These are phyloP conservation scores for Neoscytalidium dimidiatum DNA, from an alignment of 2,329 filamentous ascomycete species.

Conservation along the genomic window DNA sequence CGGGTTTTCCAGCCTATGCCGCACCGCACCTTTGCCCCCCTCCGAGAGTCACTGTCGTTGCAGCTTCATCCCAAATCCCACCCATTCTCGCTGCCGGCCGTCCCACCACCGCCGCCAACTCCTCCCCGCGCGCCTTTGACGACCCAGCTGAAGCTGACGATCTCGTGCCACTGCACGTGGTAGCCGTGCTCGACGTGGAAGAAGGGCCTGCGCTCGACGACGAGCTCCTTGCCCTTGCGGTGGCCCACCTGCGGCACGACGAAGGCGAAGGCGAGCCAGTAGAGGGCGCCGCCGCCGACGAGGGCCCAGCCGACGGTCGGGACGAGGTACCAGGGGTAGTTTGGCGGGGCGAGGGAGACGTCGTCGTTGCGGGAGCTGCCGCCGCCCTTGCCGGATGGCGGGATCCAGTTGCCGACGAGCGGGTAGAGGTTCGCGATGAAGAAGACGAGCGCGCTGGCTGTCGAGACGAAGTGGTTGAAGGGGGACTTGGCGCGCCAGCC, in stretches of 20 bases:
- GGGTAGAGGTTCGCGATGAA: constrained; percentile 21
- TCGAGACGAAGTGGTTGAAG: constrained; percentile 21
- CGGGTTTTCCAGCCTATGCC: no score
- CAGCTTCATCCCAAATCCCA: not conserved
- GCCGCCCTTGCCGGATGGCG: constrained; percentile 20
- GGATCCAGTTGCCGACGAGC: constrained; percentile 23
- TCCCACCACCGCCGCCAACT: not conserved
- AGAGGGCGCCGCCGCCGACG: constrained; percentile 20
- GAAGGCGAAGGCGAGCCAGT: constrained; percentile 21
- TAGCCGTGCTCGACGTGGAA: constrained; percentile 22
- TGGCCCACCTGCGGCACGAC: constrained; percentile 19
- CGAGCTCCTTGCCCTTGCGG: constrained; percentile 23
- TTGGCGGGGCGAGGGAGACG: not conserved
- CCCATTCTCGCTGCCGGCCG: not conserved
- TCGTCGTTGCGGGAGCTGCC: no score
- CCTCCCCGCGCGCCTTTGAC: constrained; percentile 15
- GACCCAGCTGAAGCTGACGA: constrained; percentile 21
- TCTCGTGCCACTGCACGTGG: constrained; percentile 24
- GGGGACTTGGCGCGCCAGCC: constrained; percentile 22
- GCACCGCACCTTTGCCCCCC: no score
- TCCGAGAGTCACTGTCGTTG: no score
- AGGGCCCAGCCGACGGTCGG: constrained; percentile 15
- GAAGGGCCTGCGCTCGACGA: constrained; percentile 23
- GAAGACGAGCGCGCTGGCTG: constrained; percentile 20
- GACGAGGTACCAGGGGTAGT: constrained; percentile 22